These are phyloP conservation scores for Linanthus parryae DNA, from an alignment of 148 eudicot species.

Conservation along the genomic window DNA sequence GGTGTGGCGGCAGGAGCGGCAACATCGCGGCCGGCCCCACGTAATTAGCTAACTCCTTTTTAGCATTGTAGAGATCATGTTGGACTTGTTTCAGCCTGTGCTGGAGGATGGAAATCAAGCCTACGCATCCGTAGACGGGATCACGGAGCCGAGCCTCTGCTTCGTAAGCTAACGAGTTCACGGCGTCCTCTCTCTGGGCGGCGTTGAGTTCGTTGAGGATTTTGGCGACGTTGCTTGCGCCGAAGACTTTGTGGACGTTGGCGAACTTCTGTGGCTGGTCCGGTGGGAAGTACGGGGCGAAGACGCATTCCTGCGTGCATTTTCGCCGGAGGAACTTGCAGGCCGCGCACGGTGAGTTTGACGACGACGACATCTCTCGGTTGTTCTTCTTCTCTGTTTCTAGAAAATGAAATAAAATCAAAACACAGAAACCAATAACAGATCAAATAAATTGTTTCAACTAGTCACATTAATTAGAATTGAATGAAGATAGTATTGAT, in stretches of 20 bases:
- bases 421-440: too few species aligned
- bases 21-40: constrained; percentile 57
- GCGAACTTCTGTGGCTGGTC: constrained; percentile 70
- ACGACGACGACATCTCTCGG: constrained; percentile 49
- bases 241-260: constrained; percentile 77
- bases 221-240: constrained; percentile 80
- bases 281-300: constrained; percentile 87
- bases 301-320: constrained; percentile 80
- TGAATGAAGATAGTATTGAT: too few species aligned
- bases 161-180: constrained; percentile 70
- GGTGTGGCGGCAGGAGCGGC: constrained; percentile 30
- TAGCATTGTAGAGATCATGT: constrained; percentile 33
- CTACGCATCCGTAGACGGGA: constrained; percentile 87
- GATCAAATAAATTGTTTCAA: too few species aligned
- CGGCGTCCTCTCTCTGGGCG: constrained; percentile 65
- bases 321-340: constrained; percentile 77
- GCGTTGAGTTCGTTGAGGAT: constrained; percentile 51
- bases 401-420: too few species aligned
- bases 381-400: not conserved
- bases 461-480: too few species aligned
- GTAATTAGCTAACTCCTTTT: constrained; percentile 50
- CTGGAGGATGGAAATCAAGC: constrained; percentile 60
- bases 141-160: constrained; percentile 63
- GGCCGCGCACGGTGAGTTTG: constrained; percentile 88
- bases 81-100: constrained; percentile 59